These are phyloP conservation scores for Magnusiomyces fungicola DNA, from an alignment of 1,139 yeast genomes.

Conservation along the genomic window DNA sequence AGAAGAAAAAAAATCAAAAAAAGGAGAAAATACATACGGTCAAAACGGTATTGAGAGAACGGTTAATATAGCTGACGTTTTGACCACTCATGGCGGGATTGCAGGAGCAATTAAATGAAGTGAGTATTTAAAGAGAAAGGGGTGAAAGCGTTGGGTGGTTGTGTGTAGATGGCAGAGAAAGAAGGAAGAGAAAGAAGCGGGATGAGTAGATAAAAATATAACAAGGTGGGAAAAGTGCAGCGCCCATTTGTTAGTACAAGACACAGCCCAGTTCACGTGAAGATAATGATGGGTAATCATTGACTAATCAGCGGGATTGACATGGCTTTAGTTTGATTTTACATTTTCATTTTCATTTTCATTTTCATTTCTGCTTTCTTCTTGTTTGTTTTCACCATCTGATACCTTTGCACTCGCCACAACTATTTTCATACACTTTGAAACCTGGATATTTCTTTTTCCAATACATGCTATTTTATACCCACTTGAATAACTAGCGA, in stretches of 20 bases:
- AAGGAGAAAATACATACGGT: slow-evolving; percentile 39
- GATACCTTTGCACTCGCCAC: not conserved
- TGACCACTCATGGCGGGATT: slow-evolving; percentile 8
- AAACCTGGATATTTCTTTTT: not conserved
- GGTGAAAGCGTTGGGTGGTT: too few relatives aligned
- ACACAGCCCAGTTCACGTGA: not conserved
- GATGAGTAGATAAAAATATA: too few relatives aligned
- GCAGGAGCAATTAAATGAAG: not conserved
- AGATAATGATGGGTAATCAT: too few relatives aligned
- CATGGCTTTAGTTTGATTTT: too few relatives aligned
- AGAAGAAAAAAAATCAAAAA: not conserved
- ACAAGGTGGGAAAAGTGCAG: not conserved
- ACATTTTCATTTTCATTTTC: too few relatives aligned
- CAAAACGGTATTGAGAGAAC: slow-evolving; percentile 67
- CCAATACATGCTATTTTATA: not conserved
- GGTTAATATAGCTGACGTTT: slow-evolving; percentile 54
- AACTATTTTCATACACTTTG: not conserved
- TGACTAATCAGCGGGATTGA: too few relatives aligned
- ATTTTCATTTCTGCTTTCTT: not conserved
- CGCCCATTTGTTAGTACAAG: not conserved
- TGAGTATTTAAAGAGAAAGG: not conserved
- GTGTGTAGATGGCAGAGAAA: not conserved
- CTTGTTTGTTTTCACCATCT: not conserved
- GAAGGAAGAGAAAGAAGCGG: not conserved
- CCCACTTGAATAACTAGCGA: not conserved